phyloP scores from a whole-genome alignment of 345 rosid genomes.

The thale cress (Arabidopsis thaliana) region DNA sequence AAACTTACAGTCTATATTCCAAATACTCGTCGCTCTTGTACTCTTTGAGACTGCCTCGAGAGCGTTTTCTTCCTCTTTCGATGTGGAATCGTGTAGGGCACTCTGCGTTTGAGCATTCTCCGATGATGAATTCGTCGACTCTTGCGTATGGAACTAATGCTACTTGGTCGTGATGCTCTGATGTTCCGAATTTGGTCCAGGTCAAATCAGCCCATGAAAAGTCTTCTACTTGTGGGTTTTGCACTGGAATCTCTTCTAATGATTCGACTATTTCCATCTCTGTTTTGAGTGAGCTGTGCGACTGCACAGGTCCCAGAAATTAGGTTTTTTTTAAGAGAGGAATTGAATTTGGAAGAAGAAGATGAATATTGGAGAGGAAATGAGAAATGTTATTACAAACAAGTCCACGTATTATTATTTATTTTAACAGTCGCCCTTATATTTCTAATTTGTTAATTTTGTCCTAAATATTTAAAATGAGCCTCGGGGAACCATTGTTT shows the following conservation, averaged over 20 bases:
- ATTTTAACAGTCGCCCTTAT: not conserved
- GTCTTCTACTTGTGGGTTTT: conserved; percentile 72
- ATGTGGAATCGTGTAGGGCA: conserved; percentile 88
- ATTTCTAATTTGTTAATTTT: not conserved
- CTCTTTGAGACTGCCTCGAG: conserved; percentile 70
- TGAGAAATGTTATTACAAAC: not conserved
- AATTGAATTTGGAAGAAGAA: conserved; percentile 37
- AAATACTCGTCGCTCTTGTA: conserved; percentile 79
- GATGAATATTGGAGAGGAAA: conserved; percentile 1
- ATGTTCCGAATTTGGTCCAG: conserved; percentile 84
- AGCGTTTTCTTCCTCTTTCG: conserved; percentile 81
- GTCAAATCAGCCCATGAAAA: conserved; percentile 73
- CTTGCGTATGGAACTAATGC: conserved; percentile 77
- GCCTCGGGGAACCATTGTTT: not conserved
- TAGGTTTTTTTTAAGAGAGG: conserved; percentile 31
- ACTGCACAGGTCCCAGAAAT: conserved; percentile 11
- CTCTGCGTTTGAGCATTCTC: conserved; percentile 82
- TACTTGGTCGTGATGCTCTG: conserved; percentile 77
- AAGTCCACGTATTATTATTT: not conserved
- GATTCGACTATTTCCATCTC: conserved; percentile 65
- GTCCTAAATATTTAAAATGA: not conserved
- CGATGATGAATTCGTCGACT: conserved; percentile 78
- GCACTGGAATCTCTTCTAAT: conserved; percentile 61
- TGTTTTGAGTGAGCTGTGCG: conserved; percentile 17
- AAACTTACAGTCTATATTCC: conserved; percentile 78